Evolutionary conservation across 495 filamentous ascomycete species (phyloP).

Genomic region (Lepraria neglecta): DNA sequence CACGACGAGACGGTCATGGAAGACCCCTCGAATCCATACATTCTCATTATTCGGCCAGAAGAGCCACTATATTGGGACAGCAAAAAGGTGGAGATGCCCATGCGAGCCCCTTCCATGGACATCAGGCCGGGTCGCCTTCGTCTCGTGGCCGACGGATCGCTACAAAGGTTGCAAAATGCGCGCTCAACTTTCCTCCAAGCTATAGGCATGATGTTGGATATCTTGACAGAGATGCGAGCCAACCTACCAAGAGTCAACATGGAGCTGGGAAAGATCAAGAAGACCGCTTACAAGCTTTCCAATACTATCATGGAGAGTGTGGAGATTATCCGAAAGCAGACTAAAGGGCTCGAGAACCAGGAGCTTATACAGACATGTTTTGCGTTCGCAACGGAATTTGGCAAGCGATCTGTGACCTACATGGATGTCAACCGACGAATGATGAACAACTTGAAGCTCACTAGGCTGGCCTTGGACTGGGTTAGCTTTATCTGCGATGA

Average conservation of each 20-base stretch:
- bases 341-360: constrained; percentile 77
- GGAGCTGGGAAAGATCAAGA: constrained; percentile 90
- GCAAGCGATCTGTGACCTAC: constrained; percentile 83
- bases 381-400: constrained; percentile 96
- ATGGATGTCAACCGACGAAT: constrained; percentile 89
- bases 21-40: constrained; percentile 68
- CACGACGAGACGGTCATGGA: constrained; percentile 57
- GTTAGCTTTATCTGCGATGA: constrained; percentile 97
- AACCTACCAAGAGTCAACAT: constrained; percentile 88
- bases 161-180: constrained; percentile 69
- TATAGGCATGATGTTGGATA: constrained; percentile 73
- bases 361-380: constrained; percentile 99
- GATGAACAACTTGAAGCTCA: constrained; percentile 94
- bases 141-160: constrained; percentile 83
- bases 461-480: constrained; percentile 90
- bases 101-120: constrained; percentile 74
- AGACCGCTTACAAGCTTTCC: constrained; percentile 91
- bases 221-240: constrained; percentile 84
- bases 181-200: constrained; percentile 66
- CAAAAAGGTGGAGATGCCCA: constrained; percentile 59
- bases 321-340: constrained; percentile 80
- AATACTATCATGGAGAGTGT: constrained; percentile 99
- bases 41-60: constrained; percentile 80
- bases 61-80: constrained; percentile 74
- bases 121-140: constrained; percentile 81